Evolutionary conservation across 306 rosid genomes (phyloP), one percentile per base, ranked within the genome.

Genomic region (Vigna mungo): DNA sequence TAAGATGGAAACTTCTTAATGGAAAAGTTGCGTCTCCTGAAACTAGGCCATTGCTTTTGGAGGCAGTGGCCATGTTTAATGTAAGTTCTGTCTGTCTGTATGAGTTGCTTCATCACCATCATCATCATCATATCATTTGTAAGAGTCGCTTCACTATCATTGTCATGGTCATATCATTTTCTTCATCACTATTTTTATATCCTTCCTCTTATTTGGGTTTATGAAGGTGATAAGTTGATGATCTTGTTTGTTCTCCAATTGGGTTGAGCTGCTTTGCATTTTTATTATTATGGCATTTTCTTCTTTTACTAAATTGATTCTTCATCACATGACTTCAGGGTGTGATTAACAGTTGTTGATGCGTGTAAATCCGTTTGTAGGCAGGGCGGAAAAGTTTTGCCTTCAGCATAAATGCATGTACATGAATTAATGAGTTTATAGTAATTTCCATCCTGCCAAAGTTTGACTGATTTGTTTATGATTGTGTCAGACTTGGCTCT

Each of bases 1-100:
- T 95, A 81, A 88, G 92, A 84, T 95, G 97, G 97, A 88, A 92
- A 83, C 86, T 95, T 85, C 84, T 95, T 56, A 95, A 86, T 82
- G 97, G 99, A 17, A 92, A 89, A 91, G 75, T 90, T 85, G 92
- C 88, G 72, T 87, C 97, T 59, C 87, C 96, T 52, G 99, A 95
- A 86, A 90, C 97, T 72, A 88, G 92, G 67, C 87, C 88, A 13
- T 84, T 92, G 78, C 93, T 95, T 76, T 88, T 92, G 55, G 89
- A 90, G 82, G 99, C 95, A 52, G 84, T 90, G 52, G 85, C 99
- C 23, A 95, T 95, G 85, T 95, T 95, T 72, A 94, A 90, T 76
- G 98, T 92, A 82, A 83, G 87, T 84, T 71, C 72, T 15, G 37
- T 55, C 54, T 55, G 66, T 37, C 49, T 39, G 67, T 64, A n/a